Conservation (phyloP, 768 basidiomycete species). For the Filobasidium floriforme region DNA sequence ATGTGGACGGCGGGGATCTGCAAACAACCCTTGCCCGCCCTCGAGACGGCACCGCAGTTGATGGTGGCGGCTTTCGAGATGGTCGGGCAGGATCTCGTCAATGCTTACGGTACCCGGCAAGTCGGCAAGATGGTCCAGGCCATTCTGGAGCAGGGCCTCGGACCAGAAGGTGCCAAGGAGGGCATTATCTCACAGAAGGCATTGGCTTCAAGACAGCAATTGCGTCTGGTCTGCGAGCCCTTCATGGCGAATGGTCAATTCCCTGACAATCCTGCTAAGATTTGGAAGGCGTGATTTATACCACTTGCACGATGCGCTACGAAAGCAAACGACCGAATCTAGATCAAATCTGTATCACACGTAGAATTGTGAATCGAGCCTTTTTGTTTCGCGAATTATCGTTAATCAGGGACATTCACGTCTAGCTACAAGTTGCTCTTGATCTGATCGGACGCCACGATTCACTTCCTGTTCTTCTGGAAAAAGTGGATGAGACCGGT, state of each 20-base stretch:
- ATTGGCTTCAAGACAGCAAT: slow-evolving; percentile 14
- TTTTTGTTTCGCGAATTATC: not conserved
- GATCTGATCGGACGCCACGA: not conserved
- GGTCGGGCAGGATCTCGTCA: slow-evolving; percentile 26
- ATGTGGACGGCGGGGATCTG: slow-evolving; percentile 35
- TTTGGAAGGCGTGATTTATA: slow-evolving; percentile 7
- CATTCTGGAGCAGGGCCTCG: slow-evolving; percentile 32
- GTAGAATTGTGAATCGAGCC: not conserved
- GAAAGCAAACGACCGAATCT: not conserved
- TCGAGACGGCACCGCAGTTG: slow-evolving; percentile 31
- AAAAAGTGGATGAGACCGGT: slow-evolving; percentile 96
- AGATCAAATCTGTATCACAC: too few species aligned
- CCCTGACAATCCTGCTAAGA: slow-evolving; percentile 15
- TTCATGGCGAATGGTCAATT: slow-evolving; percentile 16
- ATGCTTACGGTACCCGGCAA: slow-evolving; percentile 31
- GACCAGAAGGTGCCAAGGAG: slow-evolving; percentile 5
- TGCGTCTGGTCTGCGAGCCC: slow-evolving; percentile 16
- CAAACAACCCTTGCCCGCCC: slow-evolving; percentile 24
- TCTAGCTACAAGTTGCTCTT: too few species aligned
- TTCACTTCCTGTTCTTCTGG: slow-evolving; percentile 63
- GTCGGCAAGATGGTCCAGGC: slow-evolving; percentile 35
- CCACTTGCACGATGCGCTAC: not conserved
- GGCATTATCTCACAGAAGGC: slow-evolving; percentile 10
- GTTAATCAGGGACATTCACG: not conserved
- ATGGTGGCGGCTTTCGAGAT: slow-evolving; percentile 32